Evolutionary conservation across 2,329 filamentous ascomycete genomes (phyloP).

Genomic region (Rutstroemia sp.): DNA sequence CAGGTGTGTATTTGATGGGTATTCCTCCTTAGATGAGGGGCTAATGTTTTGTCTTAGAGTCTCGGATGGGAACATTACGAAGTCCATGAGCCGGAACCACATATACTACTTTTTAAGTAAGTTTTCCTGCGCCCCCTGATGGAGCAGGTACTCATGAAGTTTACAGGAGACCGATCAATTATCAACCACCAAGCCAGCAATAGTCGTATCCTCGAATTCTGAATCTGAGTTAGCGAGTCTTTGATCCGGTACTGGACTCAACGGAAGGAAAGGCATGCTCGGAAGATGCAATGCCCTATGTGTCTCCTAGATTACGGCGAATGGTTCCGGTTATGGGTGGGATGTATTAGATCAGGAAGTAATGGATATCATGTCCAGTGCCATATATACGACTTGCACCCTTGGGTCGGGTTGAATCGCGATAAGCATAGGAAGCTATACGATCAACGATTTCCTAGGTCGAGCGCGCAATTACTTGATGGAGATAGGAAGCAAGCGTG

Average conservation of each 20-base stretch:
- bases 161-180: slow-evolving; percentile 27
- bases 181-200: slow-evolving; percentile 21
- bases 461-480: not conserved
- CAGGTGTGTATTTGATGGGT: slow-evolving; percentile 52
- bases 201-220: slow-evolving; percentile 4
- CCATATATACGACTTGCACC: slow-evolving; percentile 8
- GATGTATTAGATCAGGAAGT: slow-evolving; percentile 26
- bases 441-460: not conserved
- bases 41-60: slow-evolving; percentile 51
- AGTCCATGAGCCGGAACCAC: slow-evolving; percentile 96
- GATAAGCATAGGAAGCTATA: not conserved
- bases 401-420: slow-evolving; percentile 2
- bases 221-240: slow-evolving; percentile 20
- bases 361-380: slow-evolving; percentile 21
- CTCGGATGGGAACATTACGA: slow-evolving; percentile 99
- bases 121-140: slow-evolving; percentile 30
- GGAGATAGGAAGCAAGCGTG: not conserved
- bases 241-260: slow-evolving; percentile 22
- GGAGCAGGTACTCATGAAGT: slow-evolving; percentile 10
- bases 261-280: slow-evolving; percentile 19
- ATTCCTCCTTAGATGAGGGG: no score
- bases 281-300: slow-evolving; percentile 30
- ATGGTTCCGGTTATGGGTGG: slow-evolving; percentile 19
- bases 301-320: slow-evolving; percentile 24
- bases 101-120: slow-evolving; percentile 98